Evolutionary conservation across 768 basidiomycete species (phyloP), one percentile per base, ranked within the genome.

Genomic region (Hirschioporus abietinus): DNA sequence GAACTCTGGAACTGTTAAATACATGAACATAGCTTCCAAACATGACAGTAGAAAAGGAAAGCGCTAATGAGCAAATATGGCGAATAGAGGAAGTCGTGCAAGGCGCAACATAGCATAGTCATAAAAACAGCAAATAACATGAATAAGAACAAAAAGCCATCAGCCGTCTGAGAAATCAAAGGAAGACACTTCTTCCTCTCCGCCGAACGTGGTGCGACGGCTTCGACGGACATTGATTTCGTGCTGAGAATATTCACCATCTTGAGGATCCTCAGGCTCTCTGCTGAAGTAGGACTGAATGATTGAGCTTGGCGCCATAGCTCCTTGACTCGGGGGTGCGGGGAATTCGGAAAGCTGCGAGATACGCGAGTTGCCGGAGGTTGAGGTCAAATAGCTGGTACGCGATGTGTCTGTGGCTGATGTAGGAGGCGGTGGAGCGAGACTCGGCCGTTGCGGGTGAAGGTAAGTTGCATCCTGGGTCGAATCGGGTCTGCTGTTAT

Each of bases 271-370:
- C 10, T 26, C n/a, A n/a, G 58, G 65, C 52, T 61, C 15, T 8
- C 34, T 62, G 60, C 35, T 8, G 34, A 30, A 66, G 60, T 63
- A 36, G 35, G 60, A 58, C 4, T 66, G 65, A 26, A 26, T 7
- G 17, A 27, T 26, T 25, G 27, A 52, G n/a, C 0, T 34, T 35
- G 20, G 64, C 35, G 1, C 69, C 66, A 18, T 67, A 25, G 30
- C 30, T 17, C 30, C 60, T 61, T 74, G 71, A 1, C 67, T 67
- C 0, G 90, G 90, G 2, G 90, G 90, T 9, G 76, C 76, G 1
- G 90, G 90, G 72, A 92, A 92, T 71, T 91, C 90, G 4, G 88
- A 90, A 17, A 91, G 80, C 9, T 81, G 81, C 1, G 90, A 91
- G 80, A 92, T 91, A 34, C 82, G 81, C 0, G 90, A 91, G 10